These are phyloP conservation scores for Nakazawaea ambrosiae DNA, from an alignment of 805 yeast species.

Conservation along the genomic window DNA sequence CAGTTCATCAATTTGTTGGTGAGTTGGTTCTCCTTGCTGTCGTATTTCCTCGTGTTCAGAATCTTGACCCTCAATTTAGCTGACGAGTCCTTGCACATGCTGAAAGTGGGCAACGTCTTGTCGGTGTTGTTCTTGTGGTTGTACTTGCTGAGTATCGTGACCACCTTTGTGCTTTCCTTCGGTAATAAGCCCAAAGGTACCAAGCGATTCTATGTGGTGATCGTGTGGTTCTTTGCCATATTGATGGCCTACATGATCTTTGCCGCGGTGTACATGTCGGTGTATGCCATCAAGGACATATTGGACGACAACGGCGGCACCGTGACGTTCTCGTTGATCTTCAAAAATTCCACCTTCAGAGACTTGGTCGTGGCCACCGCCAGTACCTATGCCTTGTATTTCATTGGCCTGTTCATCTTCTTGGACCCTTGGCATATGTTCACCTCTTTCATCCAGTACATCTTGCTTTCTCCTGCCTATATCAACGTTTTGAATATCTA, in stretches of 20 bases:
- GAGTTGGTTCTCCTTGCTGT: conserved; percentile 90
- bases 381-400: conserved; percentile 78
- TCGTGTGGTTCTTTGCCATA: conserved; percentile 76
- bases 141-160: conserved; percentile 70
- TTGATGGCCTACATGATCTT: conserved; percentile 85
- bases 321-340: conserved; percentile 37
- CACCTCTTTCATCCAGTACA: conserved; percentile 79
- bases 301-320: conserved; percentile 24
- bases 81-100: conserved; percentile 30
- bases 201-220: conserved; percentile 62
- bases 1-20: conserved; percentile 68
- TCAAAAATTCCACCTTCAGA: conserved; percentile 68
- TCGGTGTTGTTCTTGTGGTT: conserved; percentile 81
- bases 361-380: conserved; percentile 81
- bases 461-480: conserved; percentile 81
- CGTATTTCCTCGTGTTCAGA: conserved; percentile 84
- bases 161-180: conserved; percentile 83
- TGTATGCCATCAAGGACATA: conserved; percentile 44
- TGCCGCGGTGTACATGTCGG: conserved; percentile 78
- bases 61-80: conserved; percentile 79
- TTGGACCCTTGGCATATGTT: conserved; percentile 92
- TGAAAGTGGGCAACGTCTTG: conserved; percentile 62
- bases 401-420: conserved; percentile 70
- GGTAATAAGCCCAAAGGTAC: conserved; percentile 96
- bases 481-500: conserved; percentile 88